Conservation (phyloP, 305 asterid genomes). For the Solanum hybrid region DNA sequence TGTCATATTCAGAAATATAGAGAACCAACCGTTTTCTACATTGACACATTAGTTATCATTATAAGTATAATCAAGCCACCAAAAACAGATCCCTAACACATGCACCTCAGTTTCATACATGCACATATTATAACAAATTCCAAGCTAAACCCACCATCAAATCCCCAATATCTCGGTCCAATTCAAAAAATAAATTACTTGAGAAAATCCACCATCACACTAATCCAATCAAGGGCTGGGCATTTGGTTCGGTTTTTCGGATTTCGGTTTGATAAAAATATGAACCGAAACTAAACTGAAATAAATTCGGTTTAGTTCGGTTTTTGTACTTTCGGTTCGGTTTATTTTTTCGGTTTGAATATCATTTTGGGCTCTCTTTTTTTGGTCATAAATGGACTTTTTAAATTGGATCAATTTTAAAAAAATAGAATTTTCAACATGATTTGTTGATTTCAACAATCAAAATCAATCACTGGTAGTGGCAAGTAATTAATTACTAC, state of each 20-base stretch:
- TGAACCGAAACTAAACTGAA: not conserved
- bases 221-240: not conserved
- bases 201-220: not conserved
- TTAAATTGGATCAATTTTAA: not conserved
- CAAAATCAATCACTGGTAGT: not conserved
- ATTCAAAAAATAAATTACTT: not conserved
- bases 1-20: not conserved
- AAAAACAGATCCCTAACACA: not conserved
- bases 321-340: not conserved
- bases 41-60: not conserved
- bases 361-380: not conserved
- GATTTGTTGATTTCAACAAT: not conserved
- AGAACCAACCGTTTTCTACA: not conserved
- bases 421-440: not conserved
- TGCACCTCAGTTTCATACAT: not conserved
- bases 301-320: not conserved
- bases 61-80: not conserved
- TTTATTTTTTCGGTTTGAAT: not conserved
- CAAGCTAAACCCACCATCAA: not conserved
- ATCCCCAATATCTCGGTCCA: not conserved
- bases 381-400: not conserved
- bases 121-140: not conserved
- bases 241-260: not conserved
- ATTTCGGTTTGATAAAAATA: not conserved
- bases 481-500: not conserved